Percentiles rank a stretch among this genome's conserved stretches.
Evolutionary conservation across 2,329 filamentous ascomycete genomes (phyloP).

Genomic region (Colletotrichum paranaense): DNA sequence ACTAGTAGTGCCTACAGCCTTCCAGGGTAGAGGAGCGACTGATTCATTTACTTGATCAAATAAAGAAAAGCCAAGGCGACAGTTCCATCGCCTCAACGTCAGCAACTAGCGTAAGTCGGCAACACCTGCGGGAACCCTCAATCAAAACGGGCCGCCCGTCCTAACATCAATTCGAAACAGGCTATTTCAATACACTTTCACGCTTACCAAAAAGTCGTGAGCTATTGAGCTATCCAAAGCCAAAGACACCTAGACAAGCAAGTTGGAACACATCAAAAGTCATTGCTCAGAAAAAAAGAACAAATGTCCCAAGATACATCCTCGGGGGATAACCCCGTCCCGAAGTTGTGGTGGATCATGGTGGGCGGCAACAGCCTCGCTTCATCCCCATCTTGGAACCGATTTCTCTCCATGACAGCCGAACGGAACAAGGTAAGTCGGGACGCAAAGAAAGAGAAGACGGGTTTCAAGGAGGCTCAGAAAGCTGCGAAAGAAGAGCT

Average conservation of each 20-base stretch:
- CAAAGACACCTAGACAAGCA: neutral
- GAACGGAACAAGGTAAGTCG: constrained; percentile 6
- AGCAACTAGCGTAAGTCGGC: neutral
- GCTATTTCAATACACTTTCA: neutral
- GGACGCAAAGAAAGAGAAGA: neutral
- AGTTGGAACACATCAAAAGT: neutral
- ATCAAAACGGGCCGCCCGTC: neutral
- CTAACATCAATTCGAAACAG: neutral
- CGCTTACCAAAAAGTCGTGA: too few relatives aligned
- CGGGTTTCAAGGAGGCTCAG: constrained; percentile 5
- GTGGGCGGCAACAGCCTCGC: constrained; percentile 24
- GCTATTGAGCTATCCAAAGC: neutral
- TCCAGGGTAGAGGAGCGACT: neutral
- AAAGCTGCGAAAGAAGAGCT: constrained; percentile 18
- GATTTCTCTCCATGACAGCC: neutral
- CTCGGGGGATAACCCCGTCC: neutral
- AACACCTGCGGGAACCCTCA: neutral
- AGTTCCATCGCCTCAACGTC: neutral
- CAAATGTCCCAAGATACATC: constrained; percentile 5
- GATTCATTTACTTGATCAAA: neutral
- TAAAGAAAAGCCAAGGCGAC: neutral
- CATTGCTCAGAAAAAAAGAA: too few relatives aligned
- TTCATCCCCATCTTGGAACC: constrained; percentile 18
- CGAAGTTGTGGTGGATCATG: constrained; percentile 17
- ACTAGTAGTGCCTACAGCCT: neutral